Percentiles rank a stretch among this genome's conserved stretches.
Conservation (phyloP, 805 yeast species). For the Pichia ethanolica region DNA sequence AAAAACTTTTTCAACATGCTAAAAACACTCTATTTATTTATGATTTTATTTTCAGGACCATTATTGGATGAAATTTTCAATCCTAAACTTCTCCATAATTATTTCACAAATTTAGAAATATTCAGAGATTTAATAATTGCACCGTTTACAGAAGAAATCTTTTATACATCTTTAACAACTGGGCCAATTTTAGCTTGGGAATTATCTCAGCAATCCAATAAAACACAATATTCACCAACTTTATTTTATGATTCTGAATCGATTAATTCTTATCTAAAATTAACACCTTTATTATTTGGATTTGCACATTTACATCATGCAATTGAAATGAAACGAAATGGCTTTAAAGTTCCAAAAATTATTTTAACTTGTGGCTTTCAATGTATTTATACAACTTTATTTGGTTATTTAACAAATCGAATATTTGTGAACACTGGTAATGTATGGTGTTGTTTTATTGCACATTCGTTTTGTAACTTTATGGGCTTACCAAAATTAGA, state of each 20-base stretch:
- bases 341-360: constrained; percentile 25
- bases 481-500: constrained; percentile 53
- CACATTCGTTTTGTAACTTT: constrained; percentile 62
- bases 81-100: neutral
- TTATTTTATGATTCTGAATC: neutral
- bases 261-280: constrained; percentile 7
- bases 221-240: constrained; percentile 11
- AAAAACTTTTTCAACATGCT: neutral
- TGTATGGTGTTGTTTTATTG: constrained; percentile 48
- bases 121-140: constrained; percentile 58
- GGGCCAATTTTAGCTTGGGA: constrained; percentile 11
- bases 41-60: constrained; percentile 32
- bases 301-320: constrained; percentile 78
- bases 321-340: constrained; percentile 32
- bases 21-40: constrained; percentile 14
- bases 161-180: constrained; percentile 43
- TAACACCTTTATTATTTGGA: constrained; percentile 64
- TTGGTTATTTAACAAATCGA: constrained; percentile 61
- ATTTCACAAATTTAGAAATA: constrained; percentile 1
- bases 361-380: constrained; percentile 41
- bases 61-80: constrained; percentile 19
- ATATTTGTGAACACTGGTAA: constrained; percentile 45
- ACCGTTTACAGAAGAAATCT: constrained; percentile 72
- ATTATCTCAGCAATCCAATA: neutral
- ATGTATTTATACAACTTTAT: constrained; percentile 54